Evolutionary conservation across 2,329 filamentous ascomycete species (phyloP).

Genomic region (Diaporthe sp.): DNA sequence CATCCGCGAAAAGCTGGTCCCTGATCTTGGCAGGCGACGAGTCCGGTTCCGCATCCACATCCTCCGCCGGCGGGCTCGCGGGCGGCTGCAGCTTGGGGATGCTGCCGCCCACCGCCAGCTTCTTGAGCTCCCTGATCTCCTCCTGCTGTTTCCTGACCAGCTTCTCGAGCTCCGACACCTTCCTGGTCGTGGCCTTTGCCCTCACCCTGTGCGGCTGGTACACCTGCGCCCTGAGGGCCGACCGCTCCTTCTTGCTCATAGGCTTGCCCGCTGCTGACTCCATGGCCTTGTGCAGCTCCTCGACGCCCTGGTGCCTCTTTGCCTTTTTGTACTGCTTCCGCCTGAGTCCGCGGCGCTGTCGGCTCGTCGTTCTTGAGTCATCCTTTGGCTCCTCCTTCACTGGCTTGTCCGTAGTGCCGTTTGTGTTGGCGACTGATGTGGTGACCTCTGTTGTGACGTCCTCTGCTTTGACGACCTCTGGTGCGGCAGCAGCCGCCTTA

Average conservation of each 20-base stretch:
- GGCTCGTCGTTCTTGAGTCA: constrained; percentile 14
- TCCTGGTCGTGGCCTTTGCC: background rate
- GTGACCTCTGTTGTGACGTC: background rate
- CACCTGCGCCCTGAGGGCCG: constrained; percentile 6
- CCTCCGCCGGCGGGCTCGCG: background rate
- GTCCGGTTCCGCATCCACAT: constrained; percentile 11
- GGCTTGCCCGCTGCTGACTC: constrained; percentile 18
- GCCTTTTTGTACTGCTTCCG: constrained; percentile 27
- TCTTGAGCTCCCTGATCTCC: constrained; percentile 31
- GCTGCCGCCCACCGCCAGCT: constrained; percentile 1
- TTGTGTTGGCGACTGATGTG: background rate
- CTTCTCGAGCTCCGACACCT: constrained; percentile 31
- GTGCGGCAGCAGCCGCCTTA: constrained; percentile 13
- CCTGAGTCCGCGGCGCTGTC: constrained; percentile 27
- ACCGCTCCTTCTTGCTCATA: constrained; percentile 17
- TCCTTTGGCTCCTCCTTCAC: constrained; percentile 16
- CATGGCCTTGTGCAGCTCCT: constrained; percentile 22
- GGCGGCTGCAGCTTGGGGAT: constrained; percentile 17
- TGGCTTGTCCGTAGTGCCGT: background rate
- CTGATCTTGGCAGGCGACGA: constrained; percentile 35
- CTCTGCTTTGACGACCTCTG: background rate
- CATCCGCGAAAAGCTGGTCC: constrained; percentile 32
- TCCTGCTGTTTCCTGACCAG: constrained; percentile 34
- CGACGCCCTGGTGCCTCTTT: background rate
- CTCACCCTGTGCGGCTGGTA: constrained; percentile 33